Base-by-base conservation (phyloP, 2,329 filamentous ascomycete genomes). In the Apiospora koreana region DNA sequence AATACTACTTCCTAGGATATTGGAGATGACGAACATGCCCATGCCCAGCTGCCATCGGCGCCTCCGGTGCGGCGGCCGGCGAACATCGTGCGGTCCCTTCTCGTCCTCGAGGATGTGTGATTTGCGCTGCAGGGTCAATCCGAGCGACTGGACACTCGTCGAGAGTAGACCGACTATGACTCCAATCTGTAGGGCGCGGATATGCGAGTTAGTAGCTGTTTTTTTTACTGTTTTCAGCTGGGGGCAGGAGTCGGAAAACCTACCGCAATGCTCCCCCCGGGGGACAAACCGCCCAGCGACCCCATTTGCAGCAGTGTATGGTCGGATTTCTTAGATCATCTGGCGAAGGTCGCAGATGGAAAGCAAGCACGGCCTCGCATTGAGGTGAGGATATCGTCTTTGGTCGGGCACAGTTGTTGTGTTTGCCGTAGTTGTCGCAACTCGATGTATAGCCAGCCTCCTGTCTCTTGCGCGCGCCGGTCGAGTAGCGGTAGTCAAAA, bases 91-190 rank as follows among this genome's bases (percentile, higher is more conserved):
- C 9, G 87, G 87, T 68, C 90, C 89, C 82, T 97, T 97, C 84
- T 97, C 94, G 84, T 99, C 96, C 85, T 99, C 96, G 79, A 98
- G 91, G 75, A 99, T 92, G 83, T 99, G 96, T 73, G 96, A 98
- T 83, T 99, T 98, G 80, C 96, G 94, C 83, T 99, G 96, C 35
- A 99, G 88, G 42, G 96, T 99, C 74, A 99, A 88, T 75, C 96
- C 96, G 77, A 99, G 86, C 80, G 95, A 97, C 82, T 99, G 96
- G 31, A 98, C 89, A 80, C 94, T 96, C 71, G 96, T 98, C 71
- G 95, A 98, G 76, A 98, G 81, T 74, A 99, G 88, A 76, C 96
- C 96, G 79, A 98, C 95, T 73, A 98, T 83, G 79, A 99, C 94
- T 78, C 96, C 96, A 79, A 98, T 88, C 94, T 97, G 79, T 68